phyloP scores from a whole-genome alignment of 1,139 yeast genomes.

The Blastobotrys petasosporus region DNA sequence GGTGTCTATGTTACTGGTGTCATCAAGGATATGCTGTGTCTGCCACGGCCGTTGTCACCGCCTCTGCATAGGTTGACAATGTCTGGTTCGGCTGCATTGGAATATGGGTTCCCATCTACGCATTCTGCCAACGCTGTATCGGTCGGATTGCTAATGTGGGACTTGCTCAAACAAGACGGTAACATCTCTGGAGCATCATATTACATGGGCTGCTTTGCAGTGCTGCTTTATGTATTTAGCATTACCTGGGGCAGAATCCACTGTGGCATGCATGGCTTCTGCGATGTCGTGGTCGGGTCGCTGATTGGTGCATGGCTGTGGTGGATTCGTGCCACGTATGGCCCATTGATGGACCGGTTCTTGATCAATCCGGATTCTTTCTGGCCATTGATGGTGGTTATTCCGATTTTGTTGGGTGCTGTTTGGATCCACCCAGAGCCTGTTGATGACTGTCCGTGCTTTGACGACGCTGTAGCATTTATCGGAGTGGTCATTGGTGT shows the following conservation, averaged over 20 bases:
- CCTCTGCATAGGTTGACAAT: conserved; percentile 86
- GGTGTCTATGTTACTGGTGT: conserved; percentile 80
- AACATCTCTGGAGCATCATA: background rate
- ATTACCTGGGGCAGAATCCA: conserved; percentile 77
- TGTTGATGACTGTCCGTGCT: conserved; percentile 92
- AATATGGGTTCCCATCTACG: conserved; percentile 91
- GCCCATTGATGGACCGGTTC: conserved; percentile 20
- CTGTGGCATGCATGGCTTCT: conserved; percentile 96
- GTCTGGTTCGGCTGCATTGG: conserved; percentile 82
- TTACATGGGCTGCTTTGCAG: background rate
- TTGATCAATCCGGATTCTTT: conserved; percentile 24
- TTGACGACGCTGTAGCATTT: conserved; percentile 91
- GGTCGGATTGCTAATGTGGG: conserved; percentile 50
- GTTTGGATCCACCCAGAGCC: conserved; percentile 77
- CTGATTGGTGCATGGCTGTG: conserved; percentile 48
- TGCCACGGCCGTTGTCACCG: conserved; percentile 90
- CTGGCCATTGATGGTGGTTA: conserved; percentile 28
- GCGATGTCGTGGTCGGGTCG: conserved; percentile 67
- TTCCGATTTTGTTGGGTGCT: conserved; percentile 41
- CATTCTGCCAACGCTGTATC: conserved; percentile 92
- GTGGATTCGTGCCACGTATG: conserved; percentile 22
- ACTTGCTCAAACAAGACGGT: conserved; percentile 15
- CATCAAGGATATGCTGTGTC: conserved; percentile 76
- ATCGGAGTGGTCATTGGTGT: conserved; percentile 81
- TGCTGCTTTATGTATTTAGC: conserved; percentile 48